Conservation (phyloP, 495 filamentous ascomycete species). For the Penicillium silybi region DNA sequence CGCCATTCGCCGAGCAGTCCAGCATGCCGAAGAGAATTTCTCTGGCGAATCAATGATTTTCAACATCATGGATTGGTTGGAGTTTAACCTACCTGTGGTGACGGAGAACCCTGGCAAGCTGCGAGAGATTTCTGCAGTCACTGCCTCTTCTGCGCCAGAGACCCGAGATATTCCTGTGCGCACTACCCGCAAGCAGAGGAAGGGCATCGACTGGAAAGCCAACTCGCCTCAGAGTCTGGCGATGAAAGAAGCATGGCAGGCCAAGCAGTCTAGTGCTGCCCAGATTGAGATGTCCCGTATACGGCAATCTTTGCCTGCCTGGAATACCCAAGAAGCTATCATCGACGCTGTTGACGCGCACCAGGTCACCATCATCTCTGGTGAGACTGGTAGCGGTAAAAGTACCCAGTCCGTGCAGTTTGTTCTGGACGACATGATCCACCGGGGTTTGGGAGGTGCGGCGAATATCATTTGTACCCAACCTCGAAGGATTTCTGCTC, state of each 20-base stretch:
- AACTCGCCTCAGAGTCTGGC: conserved; percentile 36
- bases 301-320: conserved; percentile 77
- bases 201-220: conserved; percentile 36
- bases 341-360: conserved; percentile 65
- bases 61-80: conserved; percentile 85
- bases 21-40: conserved; percentile 61
- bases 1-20: conserved; percentile 72
- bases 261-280: conserved; percentile 50
- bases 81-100: conserved; percentile 69
- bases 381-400: conserved; percentile 95
- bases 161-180: conserved; percentile 42
- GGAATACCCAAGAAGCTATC: conserved; percentile 74
- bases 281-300: conserved; percentile 67
- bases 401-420: conserved; percentile 97
- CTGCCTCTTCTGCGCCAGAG: conserved; percentile 25
- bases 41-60: conserved; percentile 85
- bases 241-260: conserved; percentile 49
- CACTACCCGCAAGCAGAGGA: conserved; percentile 44
- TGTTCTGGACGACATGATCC: conserved; percentile 86
- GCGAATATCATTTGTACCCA: conserved; percentile 97
- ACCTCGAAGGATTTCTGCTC: conserved; percentile 87
- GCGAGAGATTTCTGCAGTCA: conserved; percentile 70
- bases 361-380: conserved; percentile 93
- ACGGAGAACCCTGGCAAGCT: conserved; percentile 78
- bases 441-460: conserved; percentile 62